phyloP scores from a whole-genome alignment of 306 rosid species.

The Cucurbita moschata region DNA sequence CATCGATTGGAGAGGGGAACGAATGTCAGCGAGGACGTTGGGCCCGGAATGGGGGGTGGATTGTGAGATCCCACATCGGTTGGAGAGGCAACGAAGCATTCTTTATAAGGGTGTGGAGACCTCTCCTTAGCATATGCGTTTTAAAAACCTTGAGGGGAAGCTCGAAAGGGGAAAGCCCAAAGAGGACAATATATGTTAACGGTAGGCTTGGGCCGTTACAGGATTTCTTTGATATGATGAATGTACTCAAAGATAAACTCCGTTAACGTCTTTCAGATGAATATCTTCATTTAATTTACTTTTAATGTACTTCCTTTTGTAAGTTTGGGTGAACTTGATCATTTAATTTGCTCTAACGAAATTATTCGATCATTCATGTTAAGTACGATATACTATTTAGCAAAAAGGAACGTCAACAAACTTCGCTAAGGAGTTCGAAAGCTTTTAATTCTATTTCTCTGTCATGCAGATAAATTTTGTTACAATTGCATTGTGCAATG shows the following conservation, averaged over 20 bases:
- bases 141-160: too few species aligned
- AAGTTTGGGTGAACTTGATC: neutral
- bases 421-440: neutral
- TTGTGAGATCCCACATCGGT: too few species aligned
- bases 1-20: too few species aligned
- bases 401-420: neutral
- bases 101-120: too few species aligned
- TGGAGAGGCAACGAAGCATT: too few species aligned
- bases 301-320: neutral
- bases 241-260: neutral
- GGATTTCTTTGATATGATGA: neutral
- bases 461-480: constrained; percentile 68
- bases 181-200: too few species aligned
- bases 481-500: constrained; percentile 79
- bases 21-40: too few species aligned
- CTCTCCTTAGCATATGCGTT: too few species aligned
- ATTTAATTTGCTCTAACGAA: neutral
- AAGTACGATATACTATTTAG: neutral
- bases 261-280: neutral
- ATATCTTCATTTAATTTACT: neutral
- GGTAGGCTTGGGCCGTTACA: too few species aligned
- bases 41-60: too few species aligned
- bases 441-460: constrained; percentile 2
- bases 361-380: neutral
- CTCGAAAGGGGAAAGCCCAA: too few species aligned